phyloP scores from a whole-genome alignment of 805 yeast genomes.

The Metschnikowia koreensis region DNA sequence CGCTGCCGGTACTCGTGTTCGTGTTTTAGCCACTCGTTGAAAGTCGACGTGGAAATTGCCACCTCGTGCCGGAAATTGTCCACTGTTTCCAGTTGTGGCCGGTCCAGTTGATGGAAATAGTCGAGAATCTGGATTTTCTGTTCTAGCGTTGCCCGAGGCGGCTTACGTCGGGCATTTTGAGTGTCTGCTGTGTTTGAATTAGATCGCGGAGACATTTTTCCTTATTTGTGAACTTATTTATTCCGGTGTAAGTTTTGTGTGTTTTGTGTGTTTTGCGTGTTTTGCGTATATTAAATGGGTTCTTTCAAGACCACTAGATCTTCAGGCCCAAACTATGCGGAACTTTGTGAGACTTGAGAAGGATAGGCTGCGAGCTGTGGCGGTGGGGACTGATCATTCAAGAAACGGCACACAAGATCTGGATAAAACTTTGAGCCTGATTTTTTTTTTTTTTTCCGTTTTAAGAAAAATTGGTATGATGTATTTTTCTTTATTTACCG shows the following conservation, averaged over 20 bases:
- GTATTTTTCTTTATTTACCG: too few relatives aligned
- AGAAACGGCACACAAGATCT: background rate
- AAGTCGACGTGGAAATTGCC: constrained; percentile 57
- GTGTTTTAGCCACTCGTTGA: constrained; percentile 60
- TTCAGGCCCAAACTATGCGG: too few relatives aligned
- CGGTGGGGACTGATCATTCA: background rate
- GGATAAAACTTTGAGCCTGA: too few relatives aligned
- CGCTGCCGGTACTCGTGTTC: constrained; percentile 51
- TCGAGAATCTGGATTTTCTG: constrained; percentile 57
- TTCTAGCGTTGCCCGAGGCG: constrained; percentile 56
- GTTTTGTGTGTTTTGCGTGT: too few relatives aligned
- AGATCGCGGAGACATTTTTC: background rate
- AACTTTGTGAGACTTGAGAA: background rate
- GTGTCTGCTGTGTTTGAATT: background rate
- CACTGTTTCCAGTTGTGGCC: constrained; percentile 59
- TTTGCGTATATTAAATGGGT: too few relatives aligned
- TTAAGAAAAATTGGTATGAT: background rate
- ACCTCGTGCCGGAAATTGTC: constrained; percentile 48
- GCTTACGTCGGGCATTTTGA: constrained; percentile 6
- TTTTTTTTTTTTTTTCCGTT: background rate
- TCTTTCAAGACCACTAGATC: too few relatives aligned
- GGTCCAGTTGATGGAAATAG: constrained; percentile 44
- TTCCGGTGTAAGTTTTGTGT: too few relatives aligned
- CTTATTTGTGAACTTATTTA: too few relatives aligned
- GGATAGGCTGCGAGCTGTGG: background rate